phyloP scores from a whole-genome alignment of 805 yeast species.

The Metschnikowia lochheadii region DNA sequence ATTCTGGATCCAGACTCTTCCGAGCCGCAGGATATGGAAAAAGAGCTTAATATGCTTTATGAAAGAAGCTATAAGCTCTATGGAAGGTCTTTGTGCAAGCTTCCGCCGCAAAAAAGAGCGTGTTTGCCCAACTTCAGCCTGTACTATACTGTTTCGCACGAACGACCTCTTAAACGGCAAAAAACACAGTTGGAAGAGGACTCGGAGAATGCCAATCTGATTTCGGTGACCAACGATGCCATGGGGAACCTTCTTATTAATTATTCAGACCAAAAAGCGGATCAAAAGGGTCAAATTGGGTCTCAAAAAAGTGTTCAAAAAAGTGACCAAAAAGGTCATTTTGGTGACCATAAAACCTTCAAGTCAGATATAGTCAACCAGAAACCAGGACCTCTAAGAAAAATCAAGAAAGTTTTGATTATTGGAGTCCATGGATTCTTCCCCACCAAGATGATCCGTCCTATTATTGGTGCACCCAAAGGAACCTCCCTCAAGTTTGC shows the following conservation, averaged over 20 bases:
- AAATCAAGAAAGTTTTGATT: constrained; percentile 61
- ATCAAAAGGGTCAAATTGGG: constrained; percentile 3
- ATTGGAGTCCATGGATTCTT: constrained; percentile 96
- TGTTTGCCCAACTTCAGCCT: constrained; percentile 29
- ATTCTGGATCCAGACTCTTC: background rate
- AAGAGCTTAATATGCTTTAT: constrained; percentile 20
- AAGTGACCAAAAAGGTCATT: too few relatives aligned
- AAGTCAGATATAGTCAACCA: constrained; percentile 23
- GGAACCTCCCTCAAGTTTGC: constrained; percentile 93
- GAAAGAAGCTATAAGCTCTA: constrained; percentile 37
- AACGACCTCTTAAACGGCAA: constrained; percentile 13
- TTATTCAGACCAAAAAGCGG: constrained; percentile 5
- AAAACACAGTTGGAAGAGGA: constrained; percentile 27
- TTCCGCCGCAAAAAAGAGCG: constrained; percentile 35
- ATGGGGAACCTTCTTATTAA: constrained; percentile 40
- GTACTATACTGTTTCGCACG: constrained; percentile 18
- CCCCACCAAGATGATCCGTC: constrained; percentile 80
- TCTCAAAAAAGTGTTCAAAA: too few relatives aligned
- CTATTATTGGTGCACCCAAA: constrained; percentile 90
- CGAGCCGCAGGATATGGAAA: constrained; percentile 7
- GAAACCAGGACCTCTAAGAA: constrained; percentile 26
- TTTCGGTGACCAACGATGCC: constrained; percentile 39
- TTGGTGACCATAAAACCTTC: background rate
- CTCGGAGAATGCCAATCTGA: constrained; percentile 26
- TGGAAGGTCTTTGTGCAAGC: constrained; percentile 34